Conservation (phyloP, 2,329 filamentous ascomycete species). For the Neonectria faginata region DNA sequence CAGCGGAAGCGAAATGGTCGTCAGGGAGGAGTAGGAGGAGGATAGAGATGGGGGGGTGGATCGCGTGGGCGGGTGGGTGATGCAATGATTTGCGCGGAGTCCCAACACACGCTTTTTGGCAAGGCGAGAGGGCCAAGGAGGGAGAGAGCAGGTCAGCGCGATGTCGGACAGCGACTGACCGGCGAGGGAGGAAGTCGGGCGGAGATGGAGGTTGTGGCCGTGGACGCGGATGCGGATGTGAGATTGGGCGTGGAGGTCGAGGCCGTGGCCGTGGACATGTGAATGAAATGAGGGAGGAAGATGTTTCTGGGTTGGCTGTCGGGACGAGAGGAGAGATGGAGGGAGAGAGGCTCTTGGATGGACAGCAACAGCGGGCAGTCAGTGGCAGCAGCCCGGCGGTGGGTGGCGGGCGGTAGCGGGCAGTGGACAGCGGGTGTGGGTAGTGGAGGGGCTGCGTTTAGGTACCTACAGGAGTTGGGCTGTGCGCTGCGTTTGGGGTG, state of each 20-base stretch:
- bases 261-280: slow-evolving; percentile 42
- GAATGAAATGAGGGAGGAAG: slow-evolving; percentile 46
- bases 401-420: slow-evolving; percentile 11
- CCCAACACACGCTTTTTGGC: slow-evolving; percentile 47
- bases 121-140: slow-evolving; percentile 32
- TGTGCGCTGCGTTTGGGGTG: slow-evolving; percentile 1
- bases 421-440: slow-evolving; percentile 6
- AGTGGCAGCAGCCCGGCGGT: slow-evolving; percentile 7
- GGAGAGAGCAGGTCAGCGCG: slow-evolving; percentile 33
- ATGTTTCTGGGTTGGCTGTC: slow-evolving; percentile 29
- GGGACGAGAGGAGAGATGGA: slow-evolving; percentile 27
- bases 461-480: slow-evolving; percentile 7
- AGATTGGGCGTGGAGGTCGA: slow-evolving; percentile 21
- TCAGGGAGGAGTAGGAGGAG: slow-evolving; percentile 40
- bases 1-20: slow-evolving; percentile 37
- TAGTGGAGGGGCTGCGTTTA: neutral
- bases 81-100: slow-evolving; percentile 50
- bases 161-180: slow-evolving; percentile 29
- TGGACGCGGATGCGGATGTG: slow-evolving; percentile 28
- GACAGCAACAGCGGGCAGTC: slow-evolving; percentile 3
- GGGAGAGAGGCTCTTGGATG: slow-evolving; percentile 23
- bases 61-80: slow-evolving; percentile 47
- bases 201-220: slow-evolving; percentile 20
- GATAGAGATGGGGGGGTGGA: slow-evolving; percentile 43
- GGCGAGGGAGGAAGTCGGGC: slow-evolving; percentile 18